Conservation (phyloP, 345 rosid species). For the Geranium brycei region DNA sequence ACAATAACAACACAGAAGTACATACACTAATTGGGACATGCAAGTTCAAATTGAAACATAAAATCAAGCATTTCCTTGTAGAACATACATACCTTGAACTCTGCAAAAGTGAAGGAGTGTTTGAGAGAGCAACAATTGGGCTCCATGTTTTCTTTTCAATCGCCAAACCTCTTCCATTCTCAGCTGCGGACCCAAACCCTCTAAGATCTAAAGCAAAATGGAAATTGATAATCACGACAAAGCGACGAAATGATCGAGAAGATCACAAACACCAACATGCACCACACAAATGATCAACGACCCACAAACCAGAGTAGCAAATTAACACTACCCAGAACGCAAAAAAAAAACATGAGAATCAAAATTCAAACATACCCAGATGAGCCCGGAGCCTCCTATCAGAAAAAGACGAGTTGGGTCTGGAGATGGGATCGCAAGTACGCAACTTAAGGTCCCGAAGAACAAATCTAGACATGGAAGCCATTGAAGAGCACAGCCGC, state of each 20-base stretch:
- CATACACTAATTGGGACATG: background rate
- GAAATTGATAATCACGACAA: background rate
- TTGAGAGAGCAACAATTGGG: conserved; percentile 27
- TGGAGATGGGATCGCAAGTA: conserved; percentile 14
- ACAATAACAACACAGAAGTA: background rate
- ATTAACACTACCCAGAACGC: too few species aligned
- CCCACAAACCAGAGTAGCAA: background rate
- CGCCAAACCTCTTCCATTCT: conserved; percentile 21
- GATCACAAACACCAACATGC: background rate
- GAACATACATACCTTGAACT: conserved; percentile 38
- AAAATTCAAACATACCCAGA: conserved; percentile 34
- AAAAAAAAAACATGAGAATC: too few species aligned
- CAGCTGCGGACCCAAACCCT: conserved; percentile 19
- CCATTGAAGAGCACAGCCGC: conserved; percentile 24
- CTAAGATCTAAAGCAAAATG: conserved; percentile 28
- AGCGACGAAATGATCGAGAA: too few species aligned
- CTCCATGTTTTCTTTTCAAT: conserved; percentile 20
- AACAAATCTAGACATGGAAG: conserved; percentile 51
- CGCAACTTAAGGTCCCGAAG: conserved; percentile 34
- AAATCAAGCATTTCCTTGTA: conserved; percentile 9
- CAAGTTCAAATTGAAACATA: background rate
- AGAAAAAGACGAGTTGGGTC: conserved; percentile 16
- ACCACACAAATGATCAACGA: background rate
- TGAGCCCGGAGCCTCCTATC: conserved; percentile 21
- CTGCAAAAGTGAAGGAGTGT: conserved; percentile 12